Percentiles rank a stretch among this genome's conserved stretches.
Evolutionary conservation across 345 rosid species (phyloP).

Genomic region (Mallotus nudiflorus): DNA sequence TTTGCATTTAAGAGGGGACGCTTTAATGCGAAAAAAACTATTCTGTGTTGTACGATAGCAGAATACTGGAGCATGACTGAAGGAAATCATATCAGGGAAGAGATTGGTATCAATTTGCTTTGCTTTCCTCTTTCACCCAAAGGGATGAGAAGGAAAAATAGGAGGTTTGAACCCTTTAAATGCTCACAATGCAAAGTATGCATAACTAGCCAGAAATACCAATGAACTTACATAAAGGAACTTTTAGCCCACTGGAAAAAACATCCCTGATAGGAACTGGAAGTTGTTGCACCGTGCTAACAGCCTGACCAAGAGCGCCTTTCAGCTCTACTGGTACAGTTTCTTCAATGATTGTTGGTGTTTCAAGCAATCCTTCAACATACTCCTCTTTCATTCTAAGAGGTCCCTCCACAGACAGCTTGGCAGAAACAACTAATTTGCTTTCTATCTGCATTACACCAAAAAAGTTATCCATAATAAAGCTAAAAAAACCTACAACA

Average conservation of each 20-base stretch:
- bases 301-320: conserved; percentile 74
- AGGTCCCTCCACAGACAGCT: conserved; percentile 91
- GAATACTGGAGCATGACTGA: not conserved
- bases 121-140: not conserved
- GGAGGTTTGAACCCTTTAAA: not conserved
- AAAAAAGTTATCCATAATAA: conserved; percentile 5
- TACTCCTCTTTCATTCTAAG: conserved; percentile 86
- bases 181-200: not conserved
- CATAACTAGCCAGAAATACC: not conserved
- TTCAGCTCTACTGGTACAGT: conserved; percentile 80
- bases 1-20: not conserved
- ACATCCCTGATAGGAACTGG: conserved; percentile 73
- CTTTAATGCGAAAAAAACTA: not conserved
- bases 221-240: conserved; percentile 75
- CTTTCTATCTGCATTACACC: conserved; percentile 71
- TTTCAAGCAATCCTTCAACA: conserved; percentile 71
- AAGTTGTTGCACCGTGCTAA: conserved; percentile 65
- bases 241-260: conserved; percentile 59
- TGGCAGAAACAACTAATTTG: conserved; percentile 59
- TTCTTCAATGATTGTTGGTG: conserved; percentile 81
- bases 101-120: not conserved
- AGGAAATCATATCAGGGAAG: not conserved
- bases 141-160: not conserved
- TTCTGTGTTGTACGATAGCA: not conserved
- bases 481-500: conserved; percentile 1